phyloP scores from a whole-genome alignment of 371 early-diverging fungal species.

The Syncephalastrum racemosum region DNA sequence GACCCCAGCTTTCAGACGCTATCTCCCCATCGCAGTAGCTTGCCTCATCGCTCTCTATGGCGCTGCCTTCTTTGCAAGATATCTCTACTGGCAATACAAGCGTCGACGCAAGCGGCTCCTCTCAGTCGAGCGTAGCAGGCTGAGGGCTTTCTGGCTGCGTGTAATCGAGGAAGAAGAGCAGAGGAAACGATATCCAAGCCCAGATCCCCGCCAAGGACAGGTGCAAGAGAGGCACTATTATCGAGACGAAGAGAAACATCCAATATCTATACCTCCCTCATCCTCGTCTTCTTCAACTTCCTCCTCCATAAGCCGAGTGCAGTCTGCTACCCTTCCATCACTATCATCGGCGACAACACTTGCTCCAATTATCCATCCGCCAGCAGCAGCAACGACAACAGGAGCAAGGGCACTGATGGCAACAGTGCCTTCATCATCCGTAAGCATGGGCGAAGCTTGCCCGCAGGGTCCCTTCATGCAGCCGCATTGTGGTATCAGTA shows the following conservation, averaged over 20 bases:
- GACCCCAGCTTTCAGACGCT: not conserved
- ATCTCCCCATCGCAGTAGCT: conserved; percentile 8
- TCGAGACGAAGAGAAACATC: conserved; percentile 3
- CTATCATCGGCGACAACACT: conserved; percentile 6
- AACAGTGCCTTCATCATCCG: not conserved
- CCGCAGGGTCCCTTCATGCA: not conserved
- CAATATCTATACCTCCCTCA: not conserved
- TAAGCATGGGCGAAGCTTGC: not conserved
- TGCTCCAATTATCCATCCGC: not conserved
- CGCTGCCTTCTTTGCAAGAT: conserved; percentile 9
- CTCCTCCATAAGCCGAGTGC: not conserved
- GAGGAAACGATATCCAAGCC: not conserved
- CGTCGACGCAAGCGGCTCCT: conserved; percentile 12
- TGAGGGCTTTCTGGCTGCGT: conserved; percentile 17
- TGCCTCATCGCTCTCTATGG: conserved; percentile 11
- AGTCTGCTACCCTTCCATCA: not conserved
- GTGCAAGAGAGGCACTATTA: not conserved
- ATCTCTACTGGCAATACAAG: conserved; percentile 17
- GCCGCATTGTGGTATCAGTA: not conserved
- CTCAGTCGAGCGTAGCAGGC: conserved; percentile 16
- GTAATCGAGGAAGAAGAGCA: not conserved
- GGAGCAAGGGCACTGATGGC: not conserved
- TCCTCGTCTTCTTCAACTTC: conserved; percentile 1
- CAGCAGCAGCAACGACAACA: not conserved
- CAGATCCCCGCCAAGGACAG: not conserved